These are phyloP conservation scores for Posidonia australis DNA, from an alignment of 106 monocot species.

Conservation along the genomic window DNA sequence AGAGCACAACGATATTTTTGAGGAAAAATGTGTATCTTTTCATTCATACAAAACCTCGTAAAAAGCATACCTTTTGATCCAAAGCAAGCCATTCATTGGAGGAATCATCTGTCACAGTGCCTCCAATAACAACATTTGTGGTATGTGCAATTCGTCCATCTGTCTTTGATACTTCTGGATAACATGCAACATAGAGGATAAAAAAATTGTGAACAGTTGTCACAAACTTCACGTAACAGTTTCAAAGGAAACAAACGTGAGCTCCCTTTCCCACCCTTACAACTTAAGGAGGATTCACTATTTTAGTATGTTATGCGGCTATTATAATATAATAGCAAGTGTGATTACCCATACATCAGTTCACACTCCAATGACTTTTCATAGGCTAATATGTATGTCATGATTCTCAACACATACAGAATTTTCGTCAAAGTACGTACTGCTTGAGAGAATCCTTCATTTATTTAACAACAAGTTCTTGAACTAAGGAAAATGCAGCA, in stretches of 20 bases:
- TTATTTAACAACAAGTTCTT: no score
- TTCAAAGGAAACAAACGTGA: background rate
- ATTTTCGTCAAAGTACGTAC: no score
- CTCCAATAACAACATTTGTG: slow-evolving; percentile 89
- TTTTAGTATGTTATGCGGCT: no score
- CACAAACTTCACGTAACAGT: background rate
- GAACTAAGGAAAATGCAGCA: no score
- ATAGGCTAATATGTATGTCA: no score
- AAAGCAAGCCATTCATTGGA: slow-evolving; percentile 89
- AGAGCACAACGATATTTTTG: background rate
- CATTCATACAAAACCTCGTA: background rate
- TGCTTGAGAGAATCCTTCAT: no score
- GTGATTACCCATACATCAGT: no score
- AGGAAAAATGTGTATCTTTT: background rate
- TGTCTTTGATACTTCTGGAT: slow-evolving; percentile 84
- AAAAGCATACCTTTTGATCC: slow-evolving; percentile 69
- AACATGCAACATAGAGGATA: slow-evolving; percentile 13
- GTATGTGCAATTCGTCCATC: slow-evolving; percentile 89
- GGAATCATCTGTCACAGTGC: slow-evolving; percentile 87
- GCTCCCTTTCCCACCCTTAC: no score
- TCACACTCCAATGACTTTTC: no score
- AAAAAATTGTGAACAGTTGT: background rate
- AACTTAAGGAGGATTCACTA: no score
- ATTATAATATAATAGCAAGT: no score
- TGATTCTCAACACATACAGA: no score